These are phyloP conservation scores for Saccharomyces hybrid DNA, from an alignment of 1,139 yeast species.

Conservation along the genomic window DNA sequence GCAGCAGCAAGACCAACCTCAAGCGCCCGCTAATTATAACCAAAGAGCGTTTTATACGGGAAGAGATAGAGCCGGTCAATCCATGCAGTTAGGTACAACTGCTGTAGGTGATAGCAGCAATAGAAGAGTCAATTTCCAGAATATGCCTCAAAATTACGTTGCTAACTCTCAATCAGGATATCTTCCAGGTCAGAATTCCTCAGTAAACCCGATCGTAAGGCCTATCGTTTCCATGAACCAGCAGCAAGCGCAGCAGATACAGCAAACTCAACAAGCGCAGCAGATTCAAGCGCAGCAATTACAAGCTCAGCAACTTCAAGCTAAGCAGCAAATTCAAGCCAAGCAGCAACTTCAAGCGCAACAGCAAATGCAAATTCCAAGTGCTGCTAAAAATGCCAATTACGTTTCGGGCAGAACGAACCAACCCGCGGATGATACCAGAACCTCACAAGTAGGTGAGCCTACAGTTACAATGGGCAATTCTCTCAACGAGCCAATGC, in stretches of 20 bases:
- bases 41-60: background rate
- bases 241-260: background rate
- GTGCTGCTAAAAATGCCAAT: background rate
- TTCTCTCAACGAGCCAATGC: background rate
- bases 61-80: background rate
- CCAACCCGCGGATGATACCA: background rate
- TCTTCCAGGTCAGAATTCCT: background rate
- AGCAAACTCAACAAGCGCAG: background rate
- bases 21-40: background rate
- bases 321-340: background rate
- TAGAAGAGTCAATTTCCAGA: slow-evolving; percentile 8
- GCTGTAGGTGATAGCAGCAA: background rate
- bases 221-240: background rate
- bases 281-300: background rate
- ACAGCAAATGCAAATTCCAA: background rate
- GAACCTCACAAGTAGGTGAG: background rate
- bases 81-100: background rate
- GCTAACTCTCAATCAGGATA: background rate
- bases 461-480: background rate
- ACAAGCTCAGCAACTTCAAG: background rate
- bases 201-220: background rate
- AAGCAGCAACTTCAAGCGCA: no score
- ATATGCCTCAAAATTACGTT: background rate
- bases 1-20: background rate
- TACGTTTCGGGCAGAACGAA: background rate